phyloP scores from a whole-genome alignment of 2,329 filamentous ascomycete genomes.

The Stemphylium beticola region DNA sequence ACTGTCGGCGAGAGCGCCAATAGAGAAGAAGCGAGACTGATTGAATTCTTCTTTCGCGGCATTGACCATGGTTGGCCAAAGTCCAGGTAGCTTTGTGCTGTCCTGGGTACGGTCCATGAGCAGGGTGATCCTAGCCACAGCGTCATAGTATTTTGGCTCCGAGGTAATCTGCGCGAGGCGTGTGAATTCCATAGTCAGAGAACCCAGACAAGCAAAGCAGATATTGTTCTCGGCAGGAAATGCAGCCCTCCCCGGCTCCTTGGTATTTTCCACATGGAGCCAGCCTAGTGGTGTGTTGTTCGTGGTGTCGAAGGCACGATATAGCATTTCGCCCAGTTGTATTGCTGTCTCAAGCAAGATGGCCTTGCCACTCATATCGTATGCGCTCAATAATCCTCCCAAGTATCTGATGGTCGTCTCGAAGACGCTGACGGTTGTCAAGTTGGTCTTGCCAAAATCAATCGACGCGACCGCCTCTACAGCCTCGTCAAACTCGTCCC shows the following conservation, averaged over 20 bases:
- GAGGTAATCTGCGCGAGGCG: conserved; percentile 46
- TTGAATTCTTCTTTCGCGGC: conserved; percentile 37
- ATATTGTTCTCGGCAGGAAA: conserved; percentile 50
- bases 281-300: conserved; percentile 54
- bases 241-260: conserved; percentile 25
- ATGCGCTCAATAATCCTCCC: conserved; percentile 47
- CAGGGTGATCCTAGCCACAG: conserved; percentile 41
- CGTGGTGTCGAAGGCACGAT: conserved; percentile 56
- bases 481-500: conserved; percentile 55
- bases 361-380: conserved; percentile 45
- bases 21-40: conserved; percentile 38
- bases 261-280: conserved; percentile 49
- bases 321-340: conserved; percentile 52
- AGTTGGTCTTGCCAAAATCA: conserved; percentile 51
- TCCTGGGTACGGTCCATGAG: conserved; percentile 41
- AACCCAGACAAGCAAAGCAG: conserved; percentile 56
- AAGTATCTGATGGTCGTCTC: conserved; percentile 57
- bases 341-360: conserved; percentile 46
- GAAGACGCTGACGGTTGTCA: conserved; percentile 56
- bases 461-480: conserved; percentile 54
- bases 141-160: conserved; percentile 47
- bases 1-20: conserved; percentile 48
- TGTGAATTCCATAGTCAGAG: conserved; percentile 51
- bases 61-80: conserved; percentile 51
- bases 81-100: conserved; percentile 42